Base-by-base conservation (phyloP, 331 rosid genomes). In the Arachis monticola region DNA sequence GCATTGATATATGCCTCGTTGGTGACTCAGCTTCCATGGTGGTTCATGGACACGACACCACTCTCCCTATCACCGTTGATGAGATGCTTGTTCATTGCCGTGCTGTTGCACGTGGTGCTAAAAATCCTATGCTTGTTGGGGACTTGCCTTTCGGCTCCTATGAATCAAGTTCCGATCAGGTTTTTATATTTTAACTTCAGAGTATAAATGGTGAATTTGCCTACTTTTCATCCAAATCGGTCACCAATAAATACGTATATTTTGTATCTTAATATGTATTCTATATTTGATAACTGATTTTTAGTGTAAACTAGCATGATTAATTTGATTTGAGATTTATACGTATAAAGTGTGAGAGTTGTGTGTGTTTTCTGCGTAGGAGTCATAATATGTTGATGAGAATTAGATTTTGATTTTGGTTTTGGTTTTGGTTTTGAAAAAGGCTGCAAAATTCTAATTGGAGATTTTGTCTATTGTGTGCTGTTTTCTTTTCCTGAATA, bases 21-120 rank as follows among this genome's bases (percentile, higher is more conserved):
- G 98, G 98, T 0, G 98, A 94, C 76, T 94, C 98, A 6, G 97
- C 89, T 0, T 64, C 98, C 77, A 94, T 94, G 98, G 98, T 91
- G 14, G 95, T 94, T 10, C 98, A 91, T n/a, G 98, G 97, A 0
- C 79, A 90, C 38, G 93, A 92, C 75, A 92, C 96, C 55, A 92
- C 96, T 0, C 86, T 92, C 2, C 96, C 97, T 0, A 92, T 92
- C 38, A 74, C 83, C 0, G 79, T 92, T 3, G 92, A 89, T 0
- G 93, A 92, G 60, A 90, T 90, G 88, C 96, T 92, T 3, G 91
- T 87, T 38, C 98, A 94, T 70, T 94, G 96, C 63, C 92, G 95
- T 0, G 84, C 98, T 1, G 98, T 91, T 44, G 95, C 96, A 17
- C 98, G 97, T 69, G 96, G 98, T 0, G 91, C 97, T 10, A 86